phyloP scores from a whole-genome alignment of 1,139 yeast species.

The Schwanniomyces etchellsii region DNA sequence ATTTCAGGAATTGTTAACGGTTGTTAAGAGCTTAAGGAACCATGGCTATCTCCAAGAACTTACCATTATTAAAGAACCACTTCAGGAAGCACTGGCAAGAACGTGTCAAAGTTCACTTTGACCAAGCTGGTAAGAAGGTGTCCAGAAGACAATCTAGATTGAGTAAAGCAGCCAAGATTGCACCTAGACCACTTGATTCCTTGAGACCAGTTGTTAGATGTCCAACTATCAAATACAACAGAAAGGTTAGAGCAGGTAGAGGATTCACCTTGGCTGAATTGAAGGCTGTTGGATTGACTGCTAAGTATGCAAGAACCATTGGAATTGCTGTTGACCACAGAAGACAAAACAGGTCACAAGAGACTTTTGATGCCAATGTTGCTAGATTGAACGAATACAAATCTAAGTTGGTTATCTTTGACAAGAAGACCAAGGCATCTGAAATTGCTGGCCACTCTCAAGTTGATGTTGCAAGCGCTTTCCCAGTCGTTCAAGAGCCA shows the following conservation, averaged over 20 bases:
- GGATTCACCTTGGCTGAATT: slow-evolving; percentile 98
- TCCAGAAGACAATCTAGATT: slow-evolving; percentile 95
- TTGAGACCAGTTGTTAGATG: slow-evolving; percentile 98
- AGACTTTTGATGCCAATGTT: slow-evolving; percentile 91
- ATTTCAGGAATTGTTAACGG: neutral
- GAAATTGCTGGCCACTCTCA: slow-evolving; percentile 70
- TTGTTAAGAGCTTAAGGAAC: slow-evolving; percentile 3
- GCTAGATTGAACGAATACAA: slow-evolving; percentile 95
- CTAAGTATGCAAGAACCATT: slow-evolving; percentile 95
- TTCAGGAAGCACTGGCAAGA: slow-evolving; percentile 99
- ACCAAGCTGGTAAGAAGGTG: slow-evolving; percentile 99
- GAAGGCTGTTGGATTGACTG: slow-evolving; percentile 94
- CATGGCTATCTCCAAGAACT: slow-evolving; percentile 94
- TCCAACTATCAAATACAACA: slow-evolving; percentile 98
- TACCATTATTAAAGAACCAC: slow-evolving; percentile 95
- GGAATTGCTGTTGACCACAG: slow-evolving; percentile 99
- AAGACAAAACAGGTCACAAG: slow-evolving; percentile 98
- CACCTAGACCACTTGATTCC: slow-evolving; percentile 96
- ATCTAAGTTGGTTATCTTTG: slow-evolving; percentile 93
- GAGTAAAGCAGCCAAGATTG: slow-evolving; percentile 88
- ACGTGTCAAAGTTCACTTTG: slow-evolving; percentile 98
- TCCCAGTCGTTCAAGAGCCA: slow-evolving; percentile 86
- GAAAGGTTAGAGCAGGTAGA: slow-evolving; percentile 99
- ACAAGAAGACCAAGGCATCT: slow-evolving; percentile 76
- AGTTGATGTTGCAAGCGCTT: slow-evolving; percentile 71